Base-by-base conservation (phyloP, 2,329 filamentous ascomycete genomes). In the Ceratocystis eucalypticola region DNA sequence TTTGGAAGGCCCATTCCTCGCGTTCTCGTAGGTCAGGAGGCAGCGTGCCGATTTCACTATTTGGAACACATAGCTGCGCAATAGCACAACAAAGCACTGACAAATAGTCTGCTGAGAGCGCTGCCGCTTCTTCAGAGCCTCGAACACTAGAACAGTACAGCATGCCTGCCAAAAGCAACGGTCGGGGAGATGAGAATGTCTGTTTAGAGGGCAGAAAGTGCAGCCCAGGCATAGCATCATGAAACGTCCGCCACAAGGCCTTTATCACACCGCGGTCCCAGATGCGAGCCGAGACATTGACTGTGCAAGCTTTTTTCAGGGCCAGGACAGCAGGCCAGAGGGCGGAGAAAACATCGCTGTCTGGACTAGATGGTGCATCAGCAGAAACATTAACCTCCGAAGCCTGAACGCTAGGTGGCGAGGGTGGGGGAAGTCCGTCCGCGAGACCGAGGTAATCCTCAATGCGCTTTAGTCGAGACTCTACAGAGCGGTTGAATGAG, bases 201-300 rank as follows among this genome's bases (percentile, higher is more conserved):
- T 77, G 75, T 41, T 76, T 78, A 22, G 73, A 74, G 0, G 78
- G 77, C 10, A 79, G 72, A 62, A 79, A 79, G 68, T 79, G 78
- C 2, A 80, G 69, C 0, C 76, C 76, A 0, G 76, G 77, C 74
- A 78, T 78, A 44, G 74, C 76, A 41, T 77, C 75, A 66, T 79
- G 75, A 62, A 79, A 79, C 3, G 72, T 74, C 12, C 72, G 70
- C 75, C 74, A 77, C 1, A 77, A 69, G 6, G 74, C 71, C 48
- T 73, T 72, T 41, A 76, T 73, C 12, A 73, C 71, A 5, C 67
- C 59, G 12, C 70, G 72, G n/a, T 72, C 71, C 74, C 75, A 77
- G 12, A 76, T 71, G 1, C 67, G 70, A 4, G 69, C 66, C n/a
- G 70, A 69, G n/a, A 70, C 69, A 30, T 70, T 69, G 0, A 69